Evolutionary conservation across 2,329 filamentous ascomycete species (phyloP).

Genomic region (Arthrobotrys megalospora): DNA sequence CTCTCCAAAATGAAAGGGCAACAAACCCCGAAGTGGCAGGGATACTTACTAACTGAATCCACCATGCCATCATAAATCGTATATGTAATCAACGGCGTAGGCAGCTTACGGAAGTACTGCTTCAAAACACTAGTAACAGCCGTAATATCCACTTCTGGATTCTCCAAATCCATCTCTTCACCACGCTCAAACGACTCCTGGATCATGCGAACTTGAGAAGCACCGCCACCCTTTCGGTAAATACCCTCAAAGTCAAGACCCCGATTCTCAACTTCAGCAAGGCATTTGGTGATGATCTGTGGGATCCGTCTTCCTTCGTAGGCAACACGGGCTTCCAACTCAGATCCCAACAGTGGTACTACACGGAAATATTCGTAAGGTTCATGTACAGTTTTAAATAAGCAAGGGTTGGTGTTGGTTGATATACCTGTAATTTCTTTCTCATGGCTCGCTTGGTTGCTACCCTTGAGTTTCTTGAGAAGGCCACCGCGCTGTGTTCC

Average conservation of each 20-base stretch:
- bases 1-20: slow-evolving; percentile 12
- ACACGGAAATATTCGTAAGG: slow-evolving; percentile 10
- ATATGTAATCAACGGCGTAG: slow-evolving; percentile 89
- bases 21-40: not conserved
- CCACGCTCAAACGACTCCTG: slow-evolving; percentile 91
- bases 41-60: slow-evolving; percentile 79
- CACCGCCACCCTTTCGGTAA: slow-evolving; percentile 96
- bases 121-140: slow-evolving; percentile 96
- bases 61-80: slow-evolving; percentile 91
- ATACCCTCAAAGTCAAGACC: slow-evolving; percentile 99
- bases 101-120: slow-evolving; percentile 96
- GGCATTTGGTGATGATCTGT: slow-evolving; percentile 90
- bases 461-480: slow-evolving; percentile 49
- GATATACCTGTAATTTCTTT: slow-evolving; percentile 44
- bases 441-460: slow-evolving; percentile 40
- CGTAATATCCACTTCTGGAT: slow-evolving; percentile 93
- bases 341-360: slow-evolving; percentile 84
- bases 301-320: slow-evolving; percentile 91
- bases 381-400: slow-evolving; percentile 9
- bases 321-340: slow-evolving; percentile 86
- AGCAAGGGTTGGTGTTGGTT: slow-evolving; percentile 8
- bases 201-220: slow-evolving; percentile 88
- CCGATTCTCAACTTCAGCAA: slow-evolving; percentile 94
- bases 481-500: slow-evolving; percentile 57
- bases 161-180: slow-evolving; percentile 90